These are phyloP conservation scores for Celoporthe dispersa DNA, from an alignment of 2,329 filamentous ascomycete genomes.

Conservation along the genomic window DNA sequence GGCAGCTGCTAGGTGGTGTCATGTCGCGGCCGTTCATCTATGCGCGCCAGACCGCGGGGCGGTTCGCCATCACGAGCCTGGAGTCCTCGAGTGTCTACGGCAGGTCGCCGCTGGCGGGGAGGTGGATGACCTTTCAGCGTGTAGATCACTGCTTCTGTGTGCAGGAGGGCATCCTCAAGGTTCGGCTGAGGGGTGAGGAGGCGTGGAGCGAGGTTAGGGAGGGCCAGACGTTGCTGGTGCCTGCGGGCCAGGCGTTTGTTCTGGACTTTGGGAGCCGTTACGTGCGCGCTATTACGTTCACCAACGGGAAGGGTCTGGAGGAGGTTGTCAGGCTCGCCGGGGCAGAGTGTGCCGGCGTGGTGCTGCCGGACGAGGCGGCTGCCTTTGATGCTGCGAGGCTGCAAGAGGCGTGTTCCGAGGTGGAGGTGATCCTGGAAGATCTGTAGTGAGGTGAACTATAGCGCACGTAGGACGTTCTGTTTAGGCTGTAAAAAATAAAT, in stretches of 20 bases:
- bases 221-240: constrained; percentile 54
- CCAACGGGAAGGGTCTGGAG: constrained; percentile 55
- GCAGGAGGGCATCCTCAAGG: constrained; percentile 49
- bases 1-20: constrained; percentile 50
- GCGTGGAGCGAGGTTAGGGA: constrained; percentile 43
- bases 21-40: constrained; percentile 54
- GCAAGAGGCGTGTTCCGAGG: constrained; percentile 14
- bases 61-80: constrained; percentile 58
- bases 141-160: constrained; percentile 59
- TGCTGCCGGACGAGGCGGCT: constrained; percentile 44
- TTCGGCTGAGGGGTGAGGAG: constrained; percentile 43
- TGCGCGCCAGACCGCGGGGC: constrained; percentile 50
- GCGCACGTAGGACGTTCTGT: no score
- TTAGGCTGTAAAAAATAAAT: no score
- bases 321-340: constrained; percentile 47
- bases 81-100: constrained; percentile 48
- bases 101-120: constrained; percentile 38
- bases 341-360: constrained; percentile 38
- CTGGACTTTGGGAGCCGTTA: constrained; percentile 50
- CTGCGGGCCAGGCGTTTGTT: constrained; percentile 50
- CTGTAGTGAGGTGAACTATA: constrained; percentile 7
- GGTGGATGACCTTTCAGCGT: constrained; percentile 46
- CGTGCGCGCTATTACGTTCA: constrained; percentile 52
- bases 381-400: constrained; percentile 35
- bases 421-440: constrained; percentile 6